Percentiles rank a stretch among this genome's conserved stretches.
Conservation (phyloP, 495 filamentous ascomycete genomes). For the Penicillium longicatenatum region DNA sequence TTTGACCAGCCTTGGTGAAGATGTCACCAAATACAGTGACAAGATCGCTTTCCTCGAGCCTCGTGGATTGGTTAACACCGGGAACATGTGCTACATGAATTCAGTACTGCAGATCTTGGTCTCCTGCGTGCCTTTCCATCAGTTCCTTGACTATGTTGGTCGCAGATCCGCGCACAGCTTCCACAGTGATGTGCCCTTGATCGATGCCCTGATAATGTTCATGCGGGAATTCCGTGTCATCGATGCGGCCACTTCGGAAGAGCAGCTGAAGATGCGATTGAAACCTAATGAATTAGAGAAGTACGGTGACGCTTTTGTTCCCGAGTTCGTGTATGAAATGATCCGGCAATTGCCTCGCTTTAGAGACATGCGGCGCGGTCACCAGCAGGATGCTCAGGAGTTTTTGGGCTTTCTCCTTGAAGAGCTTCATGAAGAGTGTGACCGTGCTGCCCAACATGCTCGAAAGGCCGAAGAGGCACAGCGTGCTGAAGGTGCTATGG, state of each 20-base stretch:
- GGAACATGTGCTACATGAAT: slow-evolving; percentile 99
- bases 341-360: slow-evolving; percentile 86
- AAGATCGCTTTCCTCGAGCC: slow-evolving; percentile 87
- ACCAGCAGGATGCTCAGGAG: slow-evolving; percentile 98
- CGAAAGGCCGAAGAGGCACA: slow-evolving; percentile 44
- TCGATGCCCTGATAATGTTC: slow-evolving; percentile 97
- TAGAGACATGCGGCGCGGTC: slow-evolving; percentile 88
- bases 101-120: slow-evolving; percentile 94
- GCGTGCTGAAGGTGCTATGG: slow-evolving; percentile 42
- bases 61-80: slow-evolving; percentile 92
- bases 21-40: slow-evolving; percentile 55
- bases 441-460: slow-evolving; percentile 65
- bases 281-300: slow-evolving; percentile 84
- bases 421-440: slow-evolving; percentile 90
- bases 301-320: slow-evolving; percentile 88
- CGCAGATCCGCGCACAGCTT: slow-evolving; percentile 85
- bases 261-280: slow-evolving; percentile 69
- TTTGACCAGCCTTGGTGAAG: slow-evolving; percentile 63
- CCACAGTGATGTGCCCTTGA: slow-evolving; percentile 88
- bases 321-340: slow-evolving; percentile 93
- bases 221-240: slow-evolving; percentile 90
- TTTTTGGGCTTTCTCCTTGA: slow-evolving; percentile 94
- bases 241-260: slow-evolving; percentile 72
- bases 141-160: slow-evolving; percentile 85
- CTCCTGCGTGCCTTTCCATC: slow-evolving; percentile 91